A percentile compares a stretch with the other conserved stretches of the same genome.
These are phyloP conservation scores for Boletus patriciae DNA, from an alignment of 768 basidiomycete genomes.

Conservation along the genomic window DNA sequence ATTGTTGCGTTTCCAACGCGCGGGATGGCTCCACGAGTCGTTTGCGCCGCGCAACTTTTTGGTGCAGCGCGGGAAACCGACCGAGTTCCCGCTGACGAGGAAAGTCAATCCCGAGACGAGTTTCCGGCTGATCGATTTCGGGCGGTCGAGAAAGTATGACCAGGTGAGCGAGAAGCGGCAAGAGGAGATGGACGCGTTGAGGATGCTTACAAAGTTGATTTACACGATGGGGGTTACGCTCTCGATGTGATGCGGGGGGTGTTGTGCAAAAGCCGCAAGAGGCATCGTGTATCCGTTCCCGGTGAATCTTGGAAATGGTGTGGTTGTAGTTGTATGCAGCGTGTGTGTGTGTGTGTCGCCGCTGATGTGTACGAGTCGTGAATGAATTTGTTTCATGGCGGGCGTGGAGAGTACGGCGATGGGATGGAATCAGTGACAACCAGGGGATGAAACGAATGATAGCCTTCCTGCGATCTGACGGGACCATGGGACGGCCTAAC, in stretches of 20 bases:
- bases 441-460: no score
- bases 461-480: no score
- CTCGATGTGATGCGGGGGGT: background rate
- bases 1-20: conserved; percentile 41
- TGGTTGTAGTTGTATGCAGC: no score
- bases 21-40: conserved; percentile 43
- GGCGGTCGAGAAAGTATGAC: conserved; percentile 31
- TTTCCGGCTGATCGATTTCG: conserved; percentile 55
- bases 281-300: background rate
- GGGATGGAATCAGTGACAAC: no score
- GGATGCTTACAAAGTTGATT: background rate
- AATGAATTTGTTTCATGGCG: background rate
- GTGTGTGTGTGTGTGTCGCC: background rate
- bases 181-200: conserved; percentile 10
- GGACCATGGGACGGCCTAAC: no score
- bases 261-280: background rate
- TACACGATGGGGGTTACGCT: conserved; percentile 6
- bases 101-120: conserved; percentile 17
- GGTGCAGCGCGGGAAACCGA: conserved; percentile 43
- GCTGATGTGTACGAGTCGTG: no score
- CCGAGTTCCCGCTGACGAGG: conserved; percentile 20
- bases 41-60: conserved; percentile 45
- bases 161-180: background rate
- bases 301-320: no score
- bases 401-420: no score